Percentiles rank a stretch among this genome's conserved stretches.
Evolutionary conservation across 2,329 filamentous ascomycete species (phyloP).

Genomic region (Verticillium nonalfalfae): DNA sequence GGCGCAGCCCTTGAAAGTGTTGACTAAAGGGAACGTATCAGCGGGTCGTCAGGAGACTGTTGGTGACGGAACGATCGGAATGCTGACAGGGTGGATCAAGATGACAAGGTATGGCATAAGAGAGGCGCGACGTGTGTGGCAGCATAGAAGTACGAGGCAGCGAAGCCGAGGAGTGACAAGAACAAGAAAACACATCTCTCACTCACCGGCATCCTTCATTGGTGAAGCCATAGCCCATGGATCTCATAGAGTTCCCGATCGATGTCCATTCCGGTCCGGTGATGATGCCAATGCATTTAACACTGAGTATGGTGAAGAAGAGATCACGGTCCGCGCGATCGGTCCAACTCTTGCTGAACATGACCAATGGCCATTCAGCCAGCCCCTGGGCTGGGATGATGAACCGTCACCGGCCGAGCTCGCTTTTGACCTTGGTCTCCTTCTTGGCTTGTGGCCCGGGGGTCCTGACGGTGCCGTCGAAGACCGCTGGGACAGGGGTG

Average conservation of each 20-base stretch:
- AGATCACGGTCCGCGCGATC: slow-evolving; percentile 57
- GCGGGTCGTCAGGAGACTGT: background rate
- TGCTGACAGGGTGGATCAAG: background rate
- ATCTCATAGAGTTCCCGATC: slow-evolving; percentile 55
- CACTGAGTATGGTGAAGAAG: slow-evolving; percentile 56
- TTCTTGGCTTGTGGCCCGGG: too few relatives aligned
- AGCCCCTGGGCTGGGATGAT: too few relatives aligned
- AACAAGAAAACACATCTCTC: background rate
- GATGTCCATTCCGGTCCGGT: slow-evolving; percentile 56
- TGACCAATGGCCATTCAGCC: slow-evolving; percentile 14
- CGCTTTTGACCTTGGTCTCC: too few relatives aligned
- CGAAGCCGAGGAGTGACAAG: background rate
- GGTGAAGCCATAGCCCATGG: slow-evolving; percentile 54
- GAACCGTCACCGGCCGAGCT: too few relatives aligned
- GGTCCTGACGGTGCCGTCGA: too few relatives aligned
- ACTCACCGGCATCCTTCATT: slow-evolving; percentile 60
- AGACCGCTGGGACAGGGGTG: slow-evolving; percentile 5
- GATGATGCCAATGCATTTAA: slow-evolving; percentile 58
- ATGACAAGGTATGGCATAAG: background rate
- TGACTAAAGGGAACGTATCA: slow-evolving; percentile 34
- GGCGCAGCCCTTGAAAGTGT: slow-evolving; percentile 54
- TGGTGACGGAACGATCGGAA: background rate
- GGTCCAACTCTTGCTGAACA: slow-evolving; percentile 56
- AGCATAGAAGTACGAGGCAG: too few relatives aligned
- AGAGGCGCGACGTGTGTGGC: background rate